Base-by-base conservation (phyloP, 495 filamentous ascomycete genomes). In the Stereocaulon alpinum region DNA sequence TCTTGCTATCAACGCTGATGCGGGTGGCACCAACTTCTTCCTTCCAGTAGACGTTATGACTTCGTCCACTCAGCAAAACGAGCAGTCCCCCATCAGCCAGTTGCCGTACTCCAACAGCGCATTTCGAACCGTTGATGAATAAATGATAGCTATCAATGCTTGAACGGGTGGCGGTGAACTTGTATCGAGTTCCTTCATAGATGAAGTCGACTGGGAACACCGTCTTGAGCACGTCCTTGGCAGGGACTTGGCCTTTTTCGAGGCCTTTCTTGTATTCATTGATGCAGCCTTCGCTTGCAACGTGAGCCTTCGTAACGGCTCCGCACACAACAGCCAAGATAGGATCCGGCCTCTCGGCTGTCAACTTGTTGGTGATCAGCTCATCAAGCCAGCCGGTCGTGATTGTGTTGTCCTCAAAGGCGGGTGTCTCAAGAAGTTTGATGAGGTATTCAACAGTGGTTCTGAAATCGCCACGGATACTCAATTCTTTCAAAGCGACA, bases 21-120 rank as follows among this genome's bases (percentile, higher is more conserved):
- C 93, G 89, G 48, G 92, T 96, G 15, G 94, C 93, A 56, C 88
- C 90, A 42, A 91, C 88, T 73, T 99, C 93, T 70, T 99, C 93
- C 70, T 96, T 96, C 94, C 94, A 97, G 83, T 99, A 99, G 44
- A 96, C 84, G 71, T 93, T 99, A 82, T 99, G 93, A 68, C 87
- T 92, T 68, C 87, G 87, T 34, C 93, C 93, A 67, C 82, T 82
- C 42, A 97, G 81, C 29, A 99, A 80, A 60, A 97, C 81, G 45
- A 99, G 77, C n/a, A 99, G 79, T 67, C 93, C 93, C 74, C 93
- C 93, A 65, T 99, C 93, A 60, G 89, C 86, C 58, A 97, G 80
- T 22, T 91, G 88, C 61, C 94, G 86, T 54, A 99, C 87, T 67
- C 93, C 93, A 51, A 96, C 88, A 10, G 87, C 85, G 73, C 89